Evolutionary conservation across 2,329 filamentous ascomycete genomes (phyloP), one percentile per base, ranked within the genome.

Genomic region (Metarhizium brunneum): DNA sequence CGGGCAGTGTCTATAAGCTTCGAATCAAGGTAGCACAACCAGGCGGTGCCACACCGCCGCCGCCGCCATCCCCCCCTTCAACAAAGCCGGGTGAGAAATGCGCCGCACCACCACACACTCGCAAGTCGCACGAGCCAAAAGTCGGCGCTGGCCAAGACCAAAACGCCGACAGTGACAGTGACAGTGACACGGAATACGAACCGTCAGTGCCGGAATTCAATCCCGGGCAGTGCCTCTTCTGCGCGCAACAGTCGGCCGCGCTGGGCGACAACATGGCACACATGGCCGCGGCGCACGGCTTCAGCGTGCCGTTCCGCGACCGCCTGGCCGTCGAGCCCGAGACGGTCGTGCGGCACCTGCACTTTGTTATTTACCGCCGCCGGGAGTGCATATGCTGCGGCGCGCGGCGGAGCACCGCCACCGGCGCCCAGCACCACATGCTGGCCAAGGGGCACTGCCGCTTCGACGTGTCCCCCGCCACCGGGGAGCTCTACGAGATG

Each of bases 401-500:
- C 0, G 73, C 69, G 2, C 66, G 72, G 35, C 70, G 75, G 35
- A 64, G 63, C 2, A 76, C 73, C 0, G 65, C 69, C 0, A 68
- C 76, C 52, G 79, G 71, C 0, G 70, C 75, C 0, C 76, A 77
- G 51, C 76, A 79, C 32, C 80, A 81, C 57, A 81, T 80, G 78
- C 58, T 65, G 0, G 71, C 68, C 10, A 80, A 77, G 47, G 71
- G 76, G 0, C 77, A 81, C 56, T 80, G 77, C 59, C 71, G 65
- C 6, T 69, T 79, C 42, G 66, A 76, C 29, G 62, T 74, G 0
- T 56, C 64, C 7, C 65, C 68, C 0, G 73, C 77, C 47, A 71
- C 68, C 13, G 61, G 64, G 29, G 71, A 75, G 2, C 76, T 77
- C 52, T 77, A 73, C 56, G 65, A 73, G n/a, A 61, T 68, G 47